Evolutionary conservation across 2,329 filamentous ascomycete species (phyloP).

Genomic region (Sarocladium oryzae): DNA sequence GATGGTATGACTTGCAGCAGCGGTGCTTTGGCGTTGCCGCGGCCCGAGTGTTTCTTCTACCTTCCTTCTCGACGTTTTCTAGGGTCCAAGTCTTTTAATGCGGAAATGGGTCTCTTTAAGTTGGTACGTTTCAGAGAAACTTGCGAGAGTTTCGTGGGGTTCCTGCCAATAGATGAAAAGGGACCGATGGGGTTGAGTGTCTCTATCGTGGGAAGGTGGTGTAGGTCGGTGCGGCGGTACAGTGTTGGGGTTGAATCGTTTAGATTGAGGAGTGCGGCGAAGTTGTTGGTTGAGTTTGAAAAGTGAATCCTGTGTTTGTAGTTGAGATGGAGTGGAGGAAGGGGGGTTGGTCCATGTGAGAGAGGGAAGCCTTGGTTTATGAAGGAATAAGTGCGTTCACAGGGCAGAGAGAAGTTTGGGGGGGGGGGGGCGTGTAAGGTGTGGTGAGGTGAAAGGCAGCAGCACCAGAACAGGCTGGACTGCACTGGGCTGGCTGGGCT

Average conservation of each 20-base stretch:
- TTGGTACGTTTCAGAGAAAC: neutral
- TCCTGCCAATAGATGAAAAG: neutral
- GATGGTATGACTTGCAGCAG: neutral
- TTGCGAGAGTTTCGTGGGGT: neutral
- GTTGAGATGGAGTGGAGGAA: neutral
- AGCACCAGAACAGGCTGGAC: neutral
- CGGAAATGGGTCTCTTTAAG: neutral
- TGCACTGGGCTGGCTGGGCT: conserved; percentile 1
- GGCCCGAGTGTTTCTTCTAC: neutral
- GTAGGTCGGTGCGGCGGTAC: neutral
- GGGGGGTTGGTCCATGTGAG: neutral
- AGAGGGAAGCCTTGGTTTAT: conserved; percentile 4
- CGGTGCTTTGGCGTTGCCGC: neutral
- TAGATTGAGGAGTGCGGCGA: neutral
- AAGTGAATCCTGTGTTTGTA: neutral
- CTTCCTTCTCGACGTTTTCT: neutral
- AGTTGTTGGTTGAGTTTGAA: neutral
- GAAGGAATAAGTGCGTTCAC: conserved; percentile 2
- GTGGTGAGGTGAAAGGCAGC: neutral
- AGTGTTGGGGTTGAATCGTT: neutral
- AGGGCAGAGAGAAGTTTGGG: neutral
- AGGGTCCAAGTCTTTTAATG: neutral
- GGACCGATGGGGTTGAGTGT: neutral
- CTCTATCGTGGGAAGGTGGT: neutral
- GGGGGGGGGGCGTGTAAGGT: neutral